Conservation (phyloP, 306 rosid species). For the Boehmeria nivea region DNA sequence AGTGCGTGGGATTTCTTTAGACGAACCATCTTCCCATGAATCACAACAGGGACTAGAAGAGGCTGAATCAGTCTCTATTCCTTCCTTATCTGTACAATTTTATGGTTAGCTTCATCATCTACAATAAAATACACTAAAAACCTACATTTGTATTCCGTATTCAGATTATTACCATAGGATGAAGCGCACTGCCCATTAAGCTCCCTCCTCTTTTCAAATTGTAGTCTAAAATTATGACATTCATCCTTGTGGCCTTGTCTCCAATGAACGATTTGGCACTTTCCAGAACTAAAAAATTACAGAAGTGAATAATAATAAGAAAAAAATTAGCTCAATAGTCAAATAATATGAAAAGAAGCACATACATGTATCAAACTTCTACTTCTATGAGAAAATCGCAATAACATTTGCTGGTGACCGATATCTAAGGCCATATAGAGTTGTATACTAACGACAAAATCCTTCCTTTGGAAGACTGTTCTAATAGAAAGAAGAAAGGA, state of each 20-base stretch:
- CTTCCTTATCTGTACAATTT: slow-evolving; percentile 34
- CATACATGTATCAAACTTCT: slow-evolving; percentile 5
- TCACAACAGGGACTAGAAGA: slow-evolving; percentile 34
- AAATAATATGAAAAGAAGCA: no score
- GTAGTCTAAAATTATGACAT: slow-evolving; percentile 49
- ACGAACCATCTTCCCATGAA: slow-evolving; percentile 24
- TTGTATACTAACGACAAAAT: no score
- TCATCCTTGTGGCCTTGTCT: slow-evolving; percentile 88
- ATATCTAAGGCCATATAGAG: no score
- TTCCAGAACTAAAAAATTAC: slow-evolving; percentile 58
- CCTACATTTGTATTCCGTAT: slow-evolving; percentile 13
- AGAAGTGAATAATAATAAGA: slow-evolving; percentile 6
- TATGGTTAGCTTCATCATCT: slow-evolving; percentile 26
- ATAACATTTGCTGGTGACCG: not conserved
- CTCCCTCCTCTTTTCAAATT: slow-evolving; percentile 12
- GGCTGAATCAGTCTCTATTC: slow-evolving; percentile 20
- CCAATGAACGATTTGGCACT: slow-evolving; percentile 92
- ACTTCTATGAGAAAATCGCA: slow-evolving; percentile 13
- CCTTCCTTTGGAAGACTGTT: no score
- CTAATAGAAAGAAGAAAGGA: slow-evolving; percentile 21
- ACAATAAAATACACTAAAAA: not conserved
- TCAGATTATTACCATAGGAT: slow-evolving; percentile 32
- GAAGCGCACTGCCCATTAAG: slow-evolving; percentile 14
- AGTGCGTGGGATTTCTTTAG: slow-evolving; percentile 19
- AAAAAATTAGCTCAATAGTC: no score